A percentile compares a stretch with the other conserved stretches of the same genome.
Conservation (phyloP, 148 eudicot species). For the Dianthus caryophyllus region DNA sequence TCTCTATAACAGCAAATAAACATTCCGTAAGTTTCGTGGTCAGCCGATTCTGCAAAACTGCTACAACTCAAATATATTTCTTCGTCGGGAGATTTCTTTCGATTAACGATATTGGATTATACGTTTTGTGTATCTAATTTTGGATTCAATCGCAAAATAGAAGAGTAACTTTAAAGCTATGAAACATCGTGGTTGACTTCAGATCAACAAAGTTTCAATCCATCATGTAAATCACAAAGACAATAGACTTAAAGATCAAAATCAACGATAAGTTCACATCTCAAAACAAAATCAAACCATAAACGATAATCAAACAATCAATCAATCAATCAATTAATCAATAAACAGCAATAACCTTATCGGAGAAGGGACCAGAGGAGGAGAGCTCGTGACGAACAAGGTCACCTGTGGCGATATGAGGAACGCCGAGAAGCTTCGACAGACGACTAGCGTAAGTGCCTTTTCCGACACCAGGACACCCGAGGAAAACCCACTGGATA, state of each 20-base stretch:
- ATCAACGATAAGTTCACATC: background rate
- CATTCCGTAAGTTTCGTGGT: background rate
- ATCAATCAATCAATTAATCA: background rate
- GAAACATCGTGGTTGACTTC: background rate
- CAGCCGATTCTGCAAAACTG: background rate
- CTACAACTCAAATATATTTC: background rate
- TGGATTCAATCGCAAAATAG: too few species aligned
- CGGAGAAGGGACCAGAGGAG: slow-evolving; percentile 60
- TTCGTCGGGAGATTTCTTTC: background rate
- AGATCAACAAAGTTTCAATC: background rate
- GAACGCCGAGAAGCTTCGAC: slow-evolving; percentile 67
- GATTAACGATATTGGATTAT: too few species aligned
- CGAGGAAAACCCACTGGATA: slow-evolving; percentile 91
- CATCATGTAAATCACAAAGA: background rate
- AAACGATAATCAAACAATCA: background rate
- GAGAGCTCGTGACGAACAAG: slow-evolving; percentile 82
- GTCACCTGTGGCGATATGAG: slow-evolving; percentile 97
- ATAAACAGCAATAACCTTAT: slow-evolving; percentile 33
- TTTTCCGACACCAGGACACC: slow-evolving; percentile 93
- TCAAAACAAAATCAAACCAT: too few species aligned
- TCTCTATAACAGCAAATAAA: too few species aligned
- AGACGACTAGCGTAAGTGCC: slow-evolving; percentile 91
- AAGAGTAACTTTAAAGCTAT: too few species aligned
- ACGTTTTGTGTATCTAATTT: too few species aligned
- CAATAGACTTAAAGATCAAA: background rate